phyloP scores from a whole-genome alignment of 108 stramenopile genomes.

The Conticribra weissflogii region DNA sequence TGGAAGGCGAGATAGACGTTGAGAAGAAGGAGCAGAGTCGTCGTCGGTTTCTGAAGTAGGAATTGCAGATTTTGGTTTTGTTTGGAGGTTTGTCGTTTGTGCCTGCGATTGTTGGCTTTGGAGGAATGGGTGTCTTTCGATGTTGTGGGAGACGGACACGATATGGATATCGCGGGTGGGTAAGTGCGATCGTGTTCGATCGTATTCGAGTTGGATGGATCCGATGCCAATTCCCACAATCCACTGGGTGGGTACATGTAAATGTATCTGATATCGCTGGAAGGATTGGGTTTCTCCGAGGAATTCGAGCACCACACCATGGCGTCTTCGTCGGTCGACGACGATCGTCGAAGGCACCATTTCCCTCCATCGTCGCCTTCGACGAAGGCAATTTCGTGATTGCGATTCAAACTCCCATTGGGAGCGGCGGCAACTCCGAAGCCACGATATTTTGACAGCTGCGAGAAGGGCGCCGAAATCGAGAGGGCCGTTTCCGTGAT shows the following conservation, averaged over 20 bases:
- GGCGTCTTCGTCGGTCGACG: too few species aligned
- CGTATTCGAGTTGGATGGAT: not conserved
- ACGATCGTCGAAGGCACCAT: conserved; percentile 27
- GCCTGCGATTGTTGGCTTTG: conserved; percentile 2
- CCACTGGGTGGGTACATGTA: conserved; percentile 39
- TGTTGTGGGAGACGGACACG: conserved; percentile 28
- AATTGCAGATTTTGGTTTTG: conserved; percentile 46
- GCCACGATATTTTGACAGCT: conserved; percentile 9
- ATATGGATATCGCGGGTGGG: conserved; percentile 6
- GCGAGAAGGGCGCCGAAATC: conserved; percentile 28
- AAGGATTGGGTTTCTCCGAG: not conserved
- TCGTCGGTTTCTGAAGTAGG: conserved; percentile 46
- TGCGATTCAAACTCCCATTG: not conserved
- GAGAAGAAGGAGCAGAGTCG: conserved; percentile 52
- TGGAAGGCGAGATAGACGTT: conserved; percentile 61
- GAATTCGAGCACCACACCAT: conserved; percentile 32
- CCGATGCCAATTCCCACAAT: conserved; percentile 3
- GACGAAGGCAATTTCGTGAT: conserved; percentile 28
- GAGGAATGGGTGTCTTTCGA: not conserved
- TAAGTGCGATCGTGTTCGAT: not conserved
- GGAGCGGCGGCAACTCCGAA: not conserved
- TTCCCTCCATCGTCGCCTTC: conserved; percentile 2
- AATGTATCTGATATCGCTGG: not conserved
- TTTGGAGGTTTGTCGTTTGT: conserved; percentile 29
- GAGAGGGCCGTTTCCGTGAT: conserved; percentile 27